phyloP scores from a whole-genome alignment of 306 rosid species.

The Bauhinia variegata region DNA sequence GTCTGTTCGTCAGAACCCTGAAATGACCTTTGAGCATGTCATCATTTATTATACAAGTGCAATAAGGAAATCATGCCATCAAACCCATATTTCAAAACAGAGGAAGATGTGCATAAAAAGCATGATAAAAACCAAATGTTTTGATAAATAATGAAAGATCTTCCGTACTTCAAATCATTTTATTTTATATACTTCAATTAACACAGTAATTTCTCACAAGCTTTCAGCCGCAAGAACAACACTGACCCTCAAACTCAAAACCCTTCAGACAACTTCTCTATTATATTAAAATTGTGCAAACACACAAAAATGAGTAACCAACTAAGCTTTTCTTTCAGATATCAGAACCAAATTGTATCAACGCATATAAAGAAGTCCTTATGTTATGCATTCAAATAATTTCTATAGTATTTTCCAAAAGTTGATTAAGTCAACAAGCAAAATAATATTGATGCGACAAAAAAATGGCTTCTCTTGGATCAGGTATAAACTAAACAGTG shows the following conservation, averaged over 20 bases:
- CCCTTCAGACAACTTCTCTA: slow-evolving; percentile 18
- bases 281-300: slow-evolving; percentile 1
- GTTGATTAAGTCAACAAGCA: slow-evolving; percentile 11
- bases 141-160: too few relatives aligned
- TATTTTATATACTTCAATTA: too few relatives aligned
- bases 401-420: background rate
- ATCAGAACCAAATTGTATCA: background rate
- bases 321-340: background rate
- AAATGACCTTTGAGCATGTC: too few relatives aligned
- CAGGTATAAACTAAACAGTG: background rate
- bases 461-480: slow-evolving; percentile 12
- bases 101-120: too few relatives aligned
- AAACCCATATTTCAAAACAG: too few relatives aligned
- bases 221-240: too few relatives aligned
- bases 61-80: too few relatives aligned
- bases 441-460: slow-evolving; percentile 16
- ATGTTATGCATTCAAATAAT: slow-evolving; percentile 1
- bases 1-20: too few relatives aligned
- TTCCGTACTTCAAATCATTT: too few relatives aligned
- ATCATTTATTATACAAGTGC: too few relatives aligned
- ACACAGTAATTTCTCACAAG: too few relatives aligned
- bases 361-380: slow-evolving; percentile 3
- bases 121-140: too few relatives aligned
- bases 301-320: slow-evolving; percentile 16
- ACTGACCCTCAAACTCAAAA: slow-evolving; percentile 9